Evolutionary conservation across 2,329 filamentous ascomycete genomes (phyloP), one percentile per base, ranked within the genome.

Genomic region (Hypoxylon sp.): DNA sequence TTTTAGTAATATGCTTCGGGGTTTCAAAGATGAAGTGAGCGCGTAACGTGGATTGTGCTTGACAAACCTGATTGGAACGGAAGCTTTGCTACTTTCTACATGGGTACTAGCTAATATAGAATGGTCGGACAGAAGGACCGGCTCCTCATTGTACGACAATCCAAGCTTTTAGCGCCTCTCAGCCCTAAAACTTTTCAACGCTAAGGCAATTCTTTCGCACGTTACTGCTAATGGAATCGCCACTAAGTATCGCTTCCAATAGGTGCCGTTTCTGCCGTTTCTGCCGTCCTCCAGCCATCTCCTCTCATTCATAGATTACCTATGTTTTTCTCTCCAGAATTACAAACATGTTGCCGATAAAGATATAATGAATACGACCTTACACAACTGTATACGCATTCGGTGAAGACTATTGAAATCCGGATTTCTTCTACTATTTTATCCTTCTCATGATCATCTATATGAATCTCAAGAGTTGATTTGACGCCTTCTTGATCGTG

Each of bases 161-260:
- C 42, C 11, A 47, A 44, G 48, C 33, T 42, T 35, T 19, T 68
- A 62, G 52, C 57, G 62, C 56, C 47, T 33, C 53, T 68, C 66
- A 68, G 66, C 66, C 66, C 48, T 65, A 68, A 58, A 65, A 68
- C 39, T 62, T 68, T 65, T 57, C 62, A 35, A 58, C 46, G 46
- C 52, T 57, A 61, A 48, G 48, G 5, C 11, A 19, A 19, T 24
- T 22, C 24, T 51, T 58, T 22, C 52, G 55, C 44, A 52, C 37
- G 37, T 39, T 35, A 35, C 52, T 42, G 29, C 51, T 47, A 48
- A n/a, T n/a, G n/a, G n/a, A n/a, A 39, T 48, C 19, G 11, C 56
- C 52, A 48, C 44, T 39, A 22, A 22, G 6, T 9, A 29, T 59
- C 53, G 14, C 35, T 39, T 39, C 51, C 51, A 54, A 59, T 39